A percentile compares a stretch with the other conserved stretches of the same genome.
Conservation (phyloP, 352 stramenopile species). For the Globisporangium alternatum region DNA sequence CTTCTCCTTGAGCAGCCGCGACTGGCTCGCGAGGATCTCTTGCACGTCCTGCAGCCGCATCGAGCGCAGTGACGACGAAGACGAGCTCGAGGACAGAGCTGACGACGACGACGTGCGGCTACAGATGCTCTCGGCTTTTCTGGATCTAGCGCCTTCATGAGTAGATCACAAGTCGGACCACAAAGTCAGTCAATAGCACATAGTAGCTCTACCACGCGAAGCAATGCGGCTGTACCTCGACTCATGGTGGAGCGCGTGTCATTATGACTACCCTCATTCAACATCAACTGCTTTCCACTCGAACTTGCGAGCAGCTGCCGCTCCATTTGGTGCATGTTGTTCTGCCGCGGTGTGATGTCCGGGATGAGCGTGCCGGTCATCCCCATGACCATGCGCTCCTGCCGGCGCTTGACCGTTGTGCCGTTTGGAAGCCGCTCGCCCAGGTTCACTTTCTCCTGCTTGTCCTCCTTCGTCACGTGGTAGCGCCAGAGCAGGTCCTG, state of each 20-base stretch:
- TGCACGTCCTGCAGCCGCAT: constrained; percentile 35
- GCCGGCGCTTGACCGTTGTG: constrained; percentile 25
- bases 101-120: constrained; percentile 3
- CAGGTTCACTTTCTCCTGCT: constrained; percentile 37
- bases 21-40: constrained; percentile 37
- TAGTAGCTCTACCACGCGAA: background rate
- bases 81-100: constrained; percentile 9
- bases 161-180: background rate
- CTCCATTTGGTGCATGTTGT: constrained; percentile 7
- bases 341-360: constrained; percentile 33
- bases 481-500: constrained; percentile 47
- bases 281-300: constrained; percentile 8
- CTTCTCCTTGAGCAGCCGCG: constrained; percentile 25
- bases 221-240: background rate
- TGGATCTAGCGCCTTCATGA: background rate
- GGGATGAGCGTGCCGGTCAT: constrained; percentile 48
- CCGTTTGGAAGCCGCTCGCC: constrained; percentile 33
- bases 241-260: background rate
- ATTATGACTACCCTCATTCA: background rate
- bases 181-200: background rate
- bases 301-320: constrained; percentile 4
- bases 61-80: constrained; percentile 22
- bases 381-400: constrained; percentile 42
- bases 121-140: constrained; percentile 9
- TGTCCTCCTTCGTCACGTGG: constrained; percentile 46